Evolutionary conservation across 1,284 basidiomycete genomes (phyloP).

Genomic region (Rhodotorula sp.): DNA sequence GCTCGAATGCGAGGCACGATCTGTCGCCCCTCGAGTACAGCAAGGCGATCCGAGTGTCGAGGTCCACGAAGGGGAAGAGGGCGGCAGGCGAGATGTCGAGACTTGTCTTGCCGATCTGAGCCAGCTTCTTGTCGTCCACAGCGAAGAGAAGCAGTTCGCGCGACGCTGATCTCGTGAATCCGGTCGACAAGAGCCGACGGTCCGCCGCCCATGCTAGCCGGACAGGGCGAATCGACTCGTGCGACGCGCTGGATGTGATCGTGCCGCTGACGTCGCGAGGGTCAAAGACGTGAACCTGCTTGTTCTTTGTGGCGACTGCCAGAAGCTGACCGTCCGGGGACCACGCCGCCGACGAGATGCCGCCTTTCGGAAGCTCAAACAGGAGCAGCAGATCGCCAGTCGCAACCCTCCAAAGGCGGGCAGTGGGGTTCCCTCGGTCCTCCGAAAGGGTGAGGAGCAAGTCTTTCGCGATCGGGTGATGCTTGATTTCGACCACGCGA

Average conservation of each 20-base stretch:
- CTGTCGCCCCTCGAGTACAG: conserved; percentile 54
- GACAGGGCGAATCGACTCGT: conserved; percentile 51
- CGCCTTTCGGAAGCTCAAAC: conserved; percentile 31
- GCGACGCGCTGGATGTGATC: conserved; percentile 44
- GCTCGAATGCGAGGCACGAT: conserved; percentile 51
- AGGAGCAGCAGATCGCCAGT: conserved; percentile 28
- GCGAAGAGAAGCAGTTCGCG: conserved; percentile 52
- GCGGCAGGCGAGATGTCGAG: conserved; percentile 55
- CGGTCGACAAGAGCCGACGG: conserved; percentile 49
- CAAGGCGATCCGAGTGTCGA: conserved; percentile 53
- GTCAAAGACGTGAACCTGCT: conserved; percentile 50
- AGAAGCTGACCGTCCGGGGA: conserved; percentile 48
- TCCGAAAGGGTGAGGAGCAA: conserved; percentile 50
- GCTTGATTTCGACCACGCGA: conserved; percentile 49
- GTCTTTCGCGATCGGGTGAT: conserved; percentile 51
- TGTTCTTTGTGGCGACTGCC: conserved; percentile 53
- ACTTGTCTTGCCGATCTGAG: conserved; percentile 43
- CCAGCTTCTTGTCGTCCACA: conserved; percentile 33
- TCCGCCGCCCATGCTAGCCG: conserved; percentile 52
- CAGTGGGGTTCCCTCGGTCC: conserved; percentile 47
- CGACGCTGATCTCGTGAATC: conserved; percentile 52
- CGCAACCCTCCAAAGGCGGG: conserved; percentile 49
- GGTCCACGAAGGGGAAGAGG: conserved; percentile 53
- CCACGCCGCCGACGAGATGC: conserved; percentile 49
- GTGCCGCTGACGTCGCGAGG: conserved; percentile 42